Percentiles rank a stretch among this genome's conserved stretches.
Evolutionary conservation across 768 basidiomycete genomes (phyloP).

Genomic region (Lentinula raphanica): DNA sequence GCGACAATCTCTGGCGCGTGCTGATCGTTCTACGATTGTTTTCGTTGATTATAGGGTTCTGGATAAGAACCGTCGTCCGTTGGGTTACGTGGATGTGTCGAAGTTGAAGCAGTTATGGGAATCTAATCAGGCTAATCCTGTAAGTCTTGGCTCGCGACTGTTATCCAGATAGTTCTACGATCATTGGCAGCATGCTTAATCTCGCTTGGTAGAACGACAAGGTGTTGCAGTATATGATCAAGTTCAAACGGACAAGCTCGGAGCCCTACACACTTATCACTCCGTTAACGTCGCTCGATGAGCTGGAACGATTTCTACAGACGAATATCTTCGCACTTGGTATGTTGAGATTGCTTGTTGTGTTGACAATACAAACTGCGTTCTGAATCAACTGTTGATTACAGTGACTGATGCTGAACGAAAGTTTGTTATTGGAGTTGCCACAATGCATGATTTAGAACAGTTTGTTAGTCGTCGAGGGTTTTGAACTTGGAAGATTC

Average conservation of each 20-base stretch:
- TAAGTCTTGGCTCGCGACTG: conserved; percentile 33
- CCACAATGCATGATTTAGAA: conserved; percentile 72
- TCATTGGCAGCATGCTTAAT: background rate
- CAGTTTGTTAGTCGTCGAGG: conserved; percentile 52
- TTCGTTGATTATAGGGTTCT: conserved; percentile 63
- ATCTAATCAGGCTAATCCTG: conserved; percentile 63
- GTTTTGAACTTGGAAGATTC: conserved; percentile 15
- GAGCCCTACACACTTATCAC: conserved; percentile 78
- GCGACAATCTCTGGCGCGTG: no score
- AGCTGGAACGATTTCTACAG: conserved; percentile 76
- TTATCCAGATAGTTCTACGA: background rate
- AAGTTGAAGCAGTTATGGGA: conserved; percentile 76
- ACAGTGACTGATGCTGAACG: conserved; percentile 80
- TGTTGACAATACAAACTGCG: background rate
- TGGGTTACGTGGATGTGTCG: conserved; percentile 83
- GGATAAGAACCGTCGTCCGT: conserved; percentile 60
- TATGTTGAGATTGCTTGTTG: conserved; percentile 22
- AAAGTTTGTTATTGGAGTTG: conserved; percentile 81
- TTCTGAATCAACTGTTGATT: no score
- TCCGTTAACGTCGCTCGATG: conserved; percentile 70
- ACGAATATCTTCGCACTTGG: conserved; percentile 74
- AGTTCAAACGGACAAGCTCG: conserved; percentile 57
- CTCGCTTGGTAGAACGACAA: conserved; percentile 55
- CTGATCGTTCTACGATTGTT: background rate
- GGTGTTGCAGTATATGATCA: conserved; percentile 65